Percentiles rank a stretch among this genome's conserved stretches.
Conservation (phyloP, 352 stramenopile genomes). For the Phytophthora europaea region DNA sequence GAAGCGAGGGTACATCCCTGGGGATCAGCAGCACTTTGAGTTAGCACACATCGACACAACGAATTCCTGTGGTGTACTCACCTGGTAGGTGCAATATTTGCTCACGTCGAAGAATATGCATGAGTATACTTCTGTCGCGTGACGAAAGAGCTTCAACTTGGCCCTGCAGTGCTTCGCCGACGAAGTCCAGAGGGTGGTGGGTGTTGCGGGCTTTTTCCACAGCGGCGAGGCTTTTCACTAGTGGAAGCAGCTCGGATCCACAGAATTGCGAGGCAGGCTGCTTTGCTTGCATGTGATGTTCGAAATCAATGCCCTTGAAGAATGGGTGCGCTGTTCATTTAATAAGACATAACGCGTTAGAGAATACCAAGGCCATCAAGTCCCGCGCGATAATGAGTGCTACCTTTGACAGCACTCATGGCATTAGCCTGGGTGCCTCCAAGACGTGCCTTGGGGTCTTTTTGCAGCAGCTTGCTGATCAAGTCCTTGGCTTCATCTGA, state of each 20-base stretch:
- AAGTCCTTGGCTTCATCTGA: slow-evolving; percentile 71
- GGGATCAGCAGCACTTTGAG: neutral
- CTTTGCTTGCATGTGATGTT: slow-evolving; percentile 55
- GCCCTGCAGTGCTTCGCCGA: slow-evolving; percentile 45
- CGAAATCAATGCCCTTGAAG: slow-evolving; percentile 77
- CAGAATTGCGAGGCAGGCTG: slow-evolving; percentile 53
- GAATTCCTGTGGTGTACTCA: slow-evolving; percentile 16
- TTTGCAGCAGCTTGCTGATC: slow-evolving; percentile 65
- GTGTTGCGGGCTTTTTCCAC: slow-evolving; percentile 48
- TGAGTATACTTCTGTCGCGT: slow-evolving; percentile 56
- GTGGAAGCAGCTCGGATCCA: slow-evolving; percentile 52
- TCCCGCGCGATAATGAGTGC: neutral
- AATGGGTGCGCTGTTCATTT: slow-evolving; percentile 70
- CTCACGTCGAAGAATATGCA: slow-evolving; percentile 86
- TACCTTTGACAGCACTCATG: slow-evolving; percentile 76
- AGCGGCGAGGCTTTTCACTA: slow-evolving; percentile 52
- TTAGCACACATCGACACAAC: slow-evolving; percentile 14
- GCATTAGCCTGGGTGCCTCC: slow-evolving; percentile 34
- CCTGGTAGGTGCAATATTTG: slow-evolving; percentile 74
- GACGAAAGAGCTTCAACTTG: slow-evolving; percentile 48
- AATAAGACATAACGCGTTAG: slow-evolving; percentile 7
- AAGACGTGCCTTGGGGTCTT: slow-evolving; percentile 49
- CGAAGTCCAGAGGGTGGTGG: slow-evolving; percentile 35
- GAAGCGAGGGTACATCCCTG: slow-evolving; percentile 81
- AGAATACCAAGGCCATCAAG: neutral